Percentiles rank a stretch among this genome's conserved stretches.
These are phyloP conservation scores for Cytauxzoon felis DNA, from an alignment of 169 alveolate species.

Conservation along the genomic window DNA sequence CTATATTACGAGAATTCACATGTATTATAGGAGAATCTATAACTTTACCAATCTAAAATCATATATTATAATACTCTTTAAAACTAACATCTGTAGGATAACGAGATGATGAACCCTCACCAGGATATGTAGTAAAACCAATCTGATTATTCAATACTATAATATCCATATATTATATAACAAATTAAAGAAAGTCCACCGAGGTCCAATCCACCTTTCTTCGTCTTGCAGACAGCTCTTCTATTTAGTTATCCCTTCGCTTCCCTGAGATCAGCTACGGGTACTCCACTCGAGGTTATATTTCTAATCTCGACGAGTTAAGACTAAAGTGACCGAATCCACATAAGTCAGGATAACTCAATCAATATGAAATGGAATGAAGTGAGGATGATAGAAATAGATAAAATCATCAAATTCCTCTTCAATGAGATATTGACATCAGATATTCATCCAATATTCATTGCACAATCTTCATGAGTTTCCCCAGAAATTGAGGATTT, in stretches of 20 bases:
- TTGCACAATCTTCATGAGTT: no score
- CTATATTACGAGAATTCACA: constrained; percentile 91
- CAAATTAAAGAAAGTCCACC: background rate
- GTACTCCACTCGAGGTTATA: no score
- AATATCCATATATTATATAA: background rate
- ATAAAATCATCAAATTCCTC: no score
- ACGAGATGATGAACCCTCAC: constrained; percentile 83
- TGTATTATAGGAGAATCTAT: constrained; percentile 90
- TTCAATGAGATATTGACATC: no score
- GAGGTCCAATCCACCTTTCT: background rate
- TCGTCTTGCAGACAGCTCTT: background rate
- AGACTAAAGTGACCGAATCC: no score
- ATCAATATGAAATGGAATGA: no score
- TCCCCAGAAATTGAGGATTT: no score
- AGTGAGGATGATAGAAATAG: no score
- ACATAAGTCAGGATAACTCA: no score
- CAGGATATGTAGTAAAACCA: constrained; percentile 93
- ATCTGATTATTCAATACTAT: constrained; percentile 88
- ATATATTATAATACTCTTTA: constrained; percentile 52
- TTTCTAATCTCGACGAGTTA: no score
- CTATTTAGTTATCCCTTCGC: constrained; percentile 16
- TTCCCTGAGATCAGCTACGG: no score
- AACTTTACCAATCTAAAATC: constrained; percentile 78
- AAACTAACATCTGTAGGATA: constrained; percentile 81
- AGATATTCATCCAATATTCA: no score